phyloP scores from a whole-genome alignment of 768 basidiomycete genomes.

The Amanita molliuscula region DNA sequence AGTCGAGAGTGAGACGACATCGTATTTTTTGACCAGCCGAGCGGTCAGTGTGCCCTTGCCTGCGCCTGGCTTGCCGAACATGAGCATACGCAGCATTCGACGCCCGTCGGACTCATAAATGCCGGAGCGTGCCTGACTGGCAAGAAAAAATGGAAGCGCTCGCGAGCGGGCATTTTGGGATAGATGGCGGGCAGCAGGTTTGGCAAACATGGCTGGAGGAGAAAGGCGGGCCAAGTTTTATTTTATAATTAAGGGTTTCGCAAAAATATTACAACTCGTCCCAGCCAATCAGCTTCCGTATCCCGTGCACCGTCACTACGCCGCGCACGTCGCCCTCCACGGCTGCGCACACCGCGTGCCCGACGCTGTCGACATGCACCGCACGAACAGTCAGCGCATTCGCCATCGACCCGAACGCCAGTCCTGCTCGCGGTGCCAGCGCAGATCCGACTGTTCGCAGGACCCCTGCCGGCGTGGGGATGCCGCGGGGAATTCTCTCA shows the following conservation, averaged over 20 bases:
- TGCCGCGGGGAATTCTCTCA: slow-evolving; percentile 37
- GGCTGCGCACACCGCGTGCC: slow-evolving; percentile 64
- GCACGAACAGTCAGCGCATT: slow-evolving; percentile 80
- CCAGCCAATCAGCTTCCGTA: slow-evolving; percentile 75
- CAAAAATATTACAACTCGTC: neutral
- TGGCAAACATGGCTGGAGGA: too few species aligned
- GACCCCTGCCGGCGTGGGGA: slow-evolving; percentile 59
- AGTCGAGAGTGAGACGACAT: slow-evolving; percentile 67
- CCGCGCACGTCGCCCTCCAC: slow-evolving; percentile 47
- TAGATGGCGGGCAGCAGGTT: too few species aligned
- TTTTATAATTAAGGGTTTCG: too few species aligned
- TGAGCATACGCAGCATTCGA: slow-evolving; percentile 47
- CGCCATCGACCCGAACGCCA: slow-evolving; percentile 56
- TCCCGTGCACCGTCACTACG: slow-evolving; percentile 57
- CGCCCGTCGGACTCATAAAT: neutral
- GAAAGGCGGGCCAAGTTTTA: too few species aligned
- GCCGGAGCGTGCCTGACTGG: slow-evolving; percentile 14
- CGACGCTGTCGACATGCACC: slow-evolving; percentile 94
- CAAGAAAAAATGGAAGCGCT: slow-evolving; percentile 44
- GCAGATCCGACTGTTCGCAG: slow-evolving; percentile 41
- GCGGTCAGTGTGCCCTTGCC: slow-evolving; percentile 80
- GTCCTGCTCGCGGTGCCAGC: slow-evolving; percentile 15
- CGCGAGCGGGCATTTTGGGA: slow-evolving; percentile 12
- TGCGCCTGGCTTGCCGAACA: slow-evolving; percentile 77
- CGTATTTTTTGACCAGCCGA: slow-evolving; percentile 70